These are phyloP conservation scores for Graphilbum sp. DNA, from an alignment of 2,329 filamentous ascomycete species.

Conservation along the genomic window DNA sequence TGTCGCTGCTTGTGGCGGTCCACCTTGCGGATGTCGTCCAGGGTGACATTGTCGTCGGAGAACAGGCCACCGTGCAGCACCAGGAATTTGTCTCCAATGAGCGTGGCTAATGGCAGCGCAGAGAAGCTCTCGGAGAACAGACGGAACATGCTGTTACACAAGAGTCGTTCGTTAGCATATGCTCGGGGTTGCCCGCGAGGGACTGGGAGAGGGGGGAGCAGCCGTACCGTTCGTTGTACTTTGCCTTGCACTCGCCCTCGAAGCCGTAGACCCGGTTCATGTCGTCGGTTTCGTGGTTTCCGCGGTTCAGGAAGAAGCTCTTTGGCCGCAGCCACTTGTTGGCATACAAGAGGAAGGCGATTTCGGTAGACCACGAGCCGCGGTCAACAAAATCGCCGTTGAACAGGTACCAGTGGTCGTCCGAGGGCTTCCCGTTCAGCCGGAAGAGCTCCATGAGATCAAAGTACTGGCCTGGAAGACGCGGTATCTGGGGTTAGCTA, in stretches of 20 bases:
- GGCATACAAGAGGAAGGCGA: conserved; percentile 80
- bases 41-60: conserved; percentile 80
- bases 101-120: conserved; percentile 74
- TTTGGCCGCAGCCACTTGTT: conserved; percentile 91
- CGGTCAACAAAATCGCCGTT: conserved; percentile 98
- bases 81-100: conserved; percentile 82
- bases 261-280: conserved; percentile 99
- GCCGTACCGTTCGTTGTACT: conserved; percentile 75
- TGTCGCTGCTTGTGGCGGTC: conserved; percentile 25
- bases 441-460: conserved; percentile 94
- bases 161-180: background rate
- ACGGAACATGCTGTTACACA: conserved; percentile 56
- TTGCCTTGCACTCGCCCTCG: conserved; percentile 94
- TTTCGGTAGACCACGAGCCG: conserved; percentile 96
- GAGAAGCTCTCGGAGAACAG: conserved; percentile 98
- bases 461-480: conserved; percentile 94
- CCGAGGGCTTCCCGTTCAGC: conserved; percentile 68
- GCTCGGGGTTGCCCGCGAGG: too few relatives aligned
- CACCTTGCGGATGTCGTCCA: conserved; percentile 66
- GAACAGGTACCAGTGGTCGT: conserved; percentile 88
- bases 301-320: conserved; percentile 87
- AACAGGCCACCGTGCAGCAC: conserved; percentile 91
- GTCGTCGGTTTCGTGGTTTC: conserved; percentile 97
- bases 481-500: background rate
- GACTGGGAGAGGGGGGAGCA: too few relatives aligned